A percentile compares a stretch with the other conserved stretches of the same genome.
Conservation (phyloP, 352 stramenopile species). For the Thalassiosira oceanica region DNA sequence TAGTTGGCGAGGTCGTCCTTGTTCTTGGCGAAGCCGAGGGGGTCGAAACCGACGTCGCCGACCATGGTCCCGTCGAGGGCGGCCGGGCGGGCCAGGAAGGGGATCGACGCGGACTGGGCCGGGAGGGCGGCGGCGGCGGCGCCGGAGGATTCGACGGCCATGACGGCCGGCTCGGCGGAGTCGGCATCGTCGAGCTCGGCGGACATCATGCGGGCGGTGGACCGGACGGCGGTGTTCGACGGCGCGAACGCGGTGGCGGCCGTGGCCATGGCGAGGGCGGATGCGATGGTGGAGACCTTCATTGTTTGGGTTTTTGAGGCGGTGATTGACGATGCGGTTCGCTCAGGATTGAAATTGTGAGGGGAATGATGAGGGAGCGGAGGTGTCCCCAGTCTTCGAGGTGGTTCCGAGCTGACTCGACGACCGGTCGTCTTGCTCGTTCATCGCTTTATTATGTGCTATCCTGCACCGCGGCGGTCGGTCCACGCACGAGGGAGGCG, state of each 20-base stretch:
- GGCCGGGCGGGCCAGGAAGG: slow-evolving; percentile 64
- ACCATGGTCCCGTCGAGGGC: slow-evolving; percentile 56
- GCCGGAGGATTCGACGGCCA: background rate
- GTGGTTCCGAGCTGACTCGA: too few species aligned
- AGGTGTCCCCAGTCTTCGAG: too few species aligned
- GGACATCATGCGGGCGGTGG: slow-evolving; percentile 14
- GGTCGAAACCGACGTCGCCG: slow-evolving; percentile 79
- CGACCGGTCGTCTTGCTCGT: too few species aligned
- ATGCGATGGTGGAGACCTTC: background rate
- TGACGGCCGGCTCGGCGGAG: slow-evolving; percentile 9
- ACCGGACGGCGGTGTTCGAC: too few species aligned
- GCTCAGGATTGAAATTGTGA: too few species aligned
- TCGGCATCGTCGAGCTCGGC: slow-evolving; percentile 5
- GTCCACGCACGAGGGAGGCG: too few species aligned
- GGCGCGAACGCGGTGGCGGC: background rate
- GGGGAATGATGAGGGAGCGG: too few species aligned
- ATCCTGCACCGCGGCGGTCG: too few species aligned
- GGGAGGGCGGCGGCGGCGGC: slow-evolving; percentile 8
- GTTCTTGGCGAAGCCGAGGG: slow-evolving; percentile 67
- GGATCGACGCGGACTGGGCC: slow-evolving; percentile 58
- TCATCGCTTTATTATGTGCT: too few species aligned
- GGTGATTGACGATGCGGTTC: too few species aligned
- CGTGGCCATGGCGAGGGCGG: slow-evolving; percentile 17
- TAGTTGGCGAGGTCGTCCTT: slow-evolving; percentile 65
- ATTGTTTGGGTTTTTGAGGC: too few species aligned